Conservation (phyloP, 2,329 filamentous ascomycete species). For the Fusarium sp. region DNA sequence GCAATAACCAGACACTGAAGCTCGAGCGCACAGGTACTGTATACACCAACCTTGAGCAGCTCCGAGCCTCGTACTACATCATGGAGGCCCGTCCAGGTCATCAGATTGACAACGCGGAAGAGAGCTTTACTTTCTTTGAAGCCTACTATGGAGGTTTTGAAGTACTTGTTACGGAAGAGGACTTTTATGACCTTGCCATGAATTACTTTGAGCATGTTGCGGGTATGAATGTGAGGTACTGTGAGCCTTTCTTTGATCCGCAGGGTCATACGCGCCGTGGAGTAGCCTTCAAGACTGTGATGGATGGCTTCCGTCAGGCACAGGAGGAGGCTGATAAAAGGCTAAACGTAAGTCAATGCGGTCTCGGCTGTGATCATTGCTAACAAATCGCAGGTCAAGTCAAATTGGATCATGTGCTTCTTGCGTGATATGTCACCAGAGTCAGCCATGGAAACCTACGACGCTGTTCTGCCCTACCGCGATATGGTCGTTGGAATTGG, state of each 20-base stretch:
- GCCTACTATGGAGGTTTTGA: conserved; percentile 83
- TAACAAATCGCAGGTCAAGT: conserved; percentile 39
- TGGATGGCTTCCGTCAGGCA: conserved; percentile 69
- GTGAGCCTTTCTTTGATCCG: conserved; percentile 82
- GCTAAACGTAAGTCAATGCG: neutral
- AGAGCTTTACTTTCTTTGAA: conserved; percentile 65
- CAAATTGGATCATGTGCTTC: conserved; percentile 75
- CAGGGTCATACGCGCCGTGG: conserved; percentile 75
- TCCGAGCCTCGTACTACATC: conserved; percentile 22
- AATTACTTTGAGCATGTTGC: conserved; percentile 73
- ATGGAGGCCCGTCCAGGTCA: conserved; percentile 43
- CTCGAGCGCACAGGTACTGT: conserved; percentile 15
- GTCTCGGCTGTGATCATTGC: rapidly evolving
- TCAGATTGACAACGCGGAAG: conserved; percentile 22
- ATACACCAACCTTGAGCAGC: conserved; percentile 6
- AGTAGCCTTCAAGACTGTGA: conserved; percentile 67
- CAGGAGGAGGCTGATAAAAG: conserved; percentile 60
- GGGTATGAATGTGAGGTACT: conserved; percentile 72
- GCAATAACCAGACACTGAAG: conserved; percentile 64
- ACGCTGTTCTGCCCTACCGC: conserved; percentile 48
- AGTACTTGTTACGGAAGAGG: conserved; percentile 67
- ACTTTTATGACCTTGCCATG: conserved; percentile 77
- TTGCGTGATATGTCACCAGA: conserved; percentile 75
- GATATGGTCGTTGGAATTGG: conserved; percentile 56
- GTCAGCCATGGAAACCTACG: conserved; percentile 72